phyloP scores from a whole-genome alignment of 805 yeast genomes.

The Zygotorulaspora florentina region DNA sequence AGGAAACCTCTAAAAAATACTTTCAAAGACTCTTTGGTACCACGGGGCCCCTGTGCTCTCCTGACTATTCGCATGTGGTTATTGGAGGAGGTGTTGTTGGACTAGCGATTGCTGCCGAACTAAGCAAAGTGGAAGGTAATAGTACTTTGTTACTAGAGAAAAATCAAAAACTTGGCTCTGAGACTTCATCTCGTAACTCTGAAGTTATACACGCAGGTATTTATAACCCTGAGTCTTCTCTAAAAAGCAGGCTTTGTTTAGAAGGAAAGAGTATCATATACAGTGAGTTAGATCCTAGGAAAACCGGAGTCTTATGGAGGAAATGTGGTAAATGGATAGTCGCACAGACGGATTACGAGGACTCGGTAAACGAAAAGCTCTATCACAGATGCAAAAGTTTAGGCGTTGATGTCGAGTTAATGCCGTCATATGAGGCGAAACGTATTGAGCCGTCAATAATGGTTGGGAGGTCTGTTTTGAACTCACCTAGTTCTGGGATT shows the following conservation, averaged over 20 bases:
- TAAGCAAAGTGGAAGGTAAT: slow-evolving; percentile 44
- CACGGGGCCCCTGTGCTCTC: neutral
- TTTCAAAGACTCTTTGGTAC: neutral
- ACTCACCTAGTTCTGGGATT: slow-evolving; percentile 82
- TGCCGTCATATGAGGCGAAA: slow-evolving; percentile 44
- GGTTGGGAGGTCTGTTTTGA: slow-evolving; percentile 58
- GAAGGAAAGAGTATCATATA: slow-evolving; percentile 71
- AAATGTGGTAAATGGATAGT: slow-evolving; percentile 84
- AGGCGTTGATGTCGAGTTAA: slow-evolving; percentile 56
- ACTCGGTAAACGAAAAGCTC: slow-evolving; percentile 52
- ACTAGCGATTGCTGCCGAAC: slow-evolving; percentile 70
- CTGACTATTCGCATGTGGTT: slow-evolving; percentile 65
- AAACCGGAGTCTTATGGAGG: slow-evolving; percentile 51
- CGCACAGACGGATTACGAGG: slow-evolving; percentile 68
- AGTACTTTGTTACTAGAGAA: slow-evolving; percentile 67
- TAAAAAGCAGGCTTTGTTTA: slow-evolving; percentile 68
- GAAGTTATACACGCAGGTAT: slow-evolving; percentile 93
- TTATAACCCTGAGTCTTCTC: slow-evolving; percentile 66
- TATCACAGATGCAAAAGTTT: slow-evolving; percentile 46
- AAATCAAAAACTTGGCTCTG: slow-evolving; percentile 62
- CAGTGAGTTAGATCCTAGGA: slow-evolving; percentile 37
- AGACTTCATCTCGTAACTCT: slow-evolving; percentile 84
- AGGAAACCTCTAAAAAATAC: neutral
- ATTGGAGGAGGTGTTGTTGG: slow-evolving; percentile 88
- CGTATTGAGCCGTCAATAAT: slow-evolving; percentile 59